Base-by-base conservation (phyloP, 192 early-diverging fungal genomes). In the Entophlyctis luteolus region DNA sequence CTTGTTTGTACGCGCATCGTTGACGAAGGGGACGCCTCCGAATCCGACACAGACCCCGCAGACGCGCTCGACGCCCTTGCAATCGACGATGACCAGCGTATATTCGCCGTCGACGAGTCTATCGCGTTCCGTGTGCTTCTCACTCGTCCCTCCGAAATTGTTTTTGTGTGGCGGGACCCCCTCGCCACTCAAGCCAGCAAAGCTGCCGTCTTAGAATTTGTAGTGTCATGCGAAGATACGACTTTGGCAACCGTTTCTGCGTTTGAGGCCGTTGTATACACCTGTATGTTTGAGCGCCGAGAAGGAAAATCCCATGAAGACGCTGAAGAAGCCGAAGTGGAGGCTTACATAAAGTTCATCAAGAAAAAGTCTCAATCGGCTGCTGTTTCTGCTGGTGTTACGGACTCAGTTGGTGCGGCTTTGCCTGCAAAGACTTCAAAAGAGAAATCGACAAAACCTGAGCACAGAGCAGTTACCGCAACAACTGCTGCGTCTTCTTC, bases 1-100 rank as follows among this genome's bases (percentile, higher is more conserved):
- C 74, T 96, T n/a, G 81, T 92, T 0, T 80, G 88, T n/a, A 82
- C 78, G 49, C 85, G 91, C 29, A 72, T 88, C 6, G 86, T 87
- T 62, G 89, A 90, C 8, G 90, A 93, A 55, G 92, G 88, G 32
- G 39, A 38, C 20, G 39, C 58, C 0, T 60, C 47, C 58, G 58
- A 60, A 35, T 57, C 33, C 55, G 16, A 45, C 14, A 20, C 42
- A 16, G 42, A 45, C 20, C 42, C 14, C 10, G 20, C 49, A 20
- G 10, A 20, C 10, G 10, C 49, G 5, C 22, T 28, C 10, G 29
- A 20, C 5, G 5, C 28, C 28, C 5, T 28, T 20, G 49, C 49
- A 10, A 28, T 52, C 22, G 49, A 14, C 29, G 16, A 37, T 20
- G 1, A 46, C 29, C 16, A 25, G 50, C 22, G 50, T 27, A 8